Evolutionary conservation across 2,329 filamentous ascomycete genomes (phyloP), one percentile per base, ranked within the genome.

Genomic region (Cladosporium oxysporum): DNA sequence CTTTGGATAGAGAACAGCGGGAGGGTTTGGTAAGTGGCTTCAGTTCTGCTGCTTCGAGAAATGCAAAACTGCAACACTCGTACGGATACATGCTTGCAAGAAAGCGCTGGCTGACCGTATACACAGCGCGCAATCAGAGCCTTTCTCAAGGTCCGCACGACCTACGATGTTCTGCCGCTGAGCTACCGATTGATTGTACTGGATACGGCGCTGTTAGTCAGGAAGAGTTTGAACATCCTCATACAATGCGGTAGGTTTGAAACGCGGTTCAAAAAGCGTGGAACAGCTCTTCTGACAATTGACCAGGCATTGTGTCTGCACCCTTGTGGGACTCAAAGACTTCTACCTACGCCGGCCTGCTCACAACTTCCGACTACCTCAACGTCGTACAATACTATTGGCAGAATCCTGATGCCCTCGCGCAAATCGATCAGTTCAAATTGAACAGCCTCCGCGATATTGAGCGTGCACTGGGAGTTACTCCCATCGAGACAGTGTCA

Each of bases 371-470:
- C 68, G 95, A 99, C 80, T 99, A 95, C 78, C 96, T 99, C 81
- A 99, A 99, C 76, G 90, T 99, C 66, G 96, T 99, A 49, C 94
- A 98, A 78, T 99, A 99, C 80, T 98, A 99, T 83, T 97, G 93
- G 84, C 93, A 98, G 79, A 96, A 95, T 73, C 95, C 94, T 2
- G 92, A 96, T 71, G 91, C 93, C 66, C 86, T 98, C 68, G 88
- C 89, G 70, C 89, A 94, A 76, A 91, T 99, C 73, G 95, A 98
- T 71, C 91, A 97, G 78, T 97, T 99, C 78, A 90, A 92, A 57
- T 82, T 99, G 68, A 94, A 91, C 80, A 97, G 92, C 76, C 85
- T 99, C 66, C 87, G 94, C 86, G 95, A 98, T 71, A 95, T 99
- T 70, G 95, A 99, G 82, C 94, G 90, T 75, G 92, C 94, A 26